These are phyloP conservation scores for Prunus kanzakura DNA, from an alignment of 306 rosid species.

Conservation along the genomic window DNA sequence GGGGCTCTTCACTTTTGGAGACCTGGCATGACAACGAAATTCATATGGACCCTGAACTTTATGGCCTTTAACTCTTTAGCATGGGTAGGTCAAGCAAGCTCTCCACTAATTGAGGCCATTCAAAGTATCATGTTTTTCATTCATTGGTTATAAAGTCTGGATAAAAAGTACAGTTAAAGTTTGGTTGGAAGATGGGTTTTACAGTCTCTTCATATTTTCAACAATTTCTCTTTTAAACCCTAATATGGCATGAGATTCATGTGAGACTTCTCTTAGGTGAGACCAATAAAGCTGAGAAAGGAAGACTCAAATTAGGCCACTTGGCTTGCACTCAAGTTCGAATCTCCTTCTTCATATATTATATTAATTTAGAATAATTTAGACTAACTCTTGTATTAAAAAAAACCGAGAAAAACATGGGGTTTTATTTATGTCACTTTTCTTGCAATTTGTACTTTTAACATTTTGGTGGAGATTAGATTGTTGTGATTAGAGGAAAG, in stretches of 20 bases:
- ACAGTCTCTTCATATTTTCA: neutral
- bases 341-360: no score
- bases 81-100: neutral
- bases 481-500: no score
- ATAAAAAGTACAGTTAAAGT: neutral
- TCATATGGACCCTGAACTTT: neutral
- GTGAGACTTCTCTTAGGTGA: no score
- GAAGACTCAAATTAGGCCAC: no score
- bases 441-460: neutral
- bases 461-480: neutral
- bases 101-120: slow-evolving; percentile 13
- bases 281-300: no score
- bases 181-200: neutral
- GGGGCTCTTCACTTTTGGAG: neutral
- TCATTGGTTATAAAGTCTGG: neutral
- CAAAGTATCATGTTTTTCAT: neutral
- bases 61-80: neutral
- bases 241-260: neutral
- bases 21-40: neutral
- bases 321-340: no score
- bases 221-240: neutral
- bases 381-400: neutral
- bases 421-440: neutral
- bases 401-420: neutral
- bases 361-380: no score